These are phyloP conservation scores for Cryptococcus amylolentus DNA, from an alignment of 1,284 basidiomycete genomes.

Conservation along the genomic window DNA sequence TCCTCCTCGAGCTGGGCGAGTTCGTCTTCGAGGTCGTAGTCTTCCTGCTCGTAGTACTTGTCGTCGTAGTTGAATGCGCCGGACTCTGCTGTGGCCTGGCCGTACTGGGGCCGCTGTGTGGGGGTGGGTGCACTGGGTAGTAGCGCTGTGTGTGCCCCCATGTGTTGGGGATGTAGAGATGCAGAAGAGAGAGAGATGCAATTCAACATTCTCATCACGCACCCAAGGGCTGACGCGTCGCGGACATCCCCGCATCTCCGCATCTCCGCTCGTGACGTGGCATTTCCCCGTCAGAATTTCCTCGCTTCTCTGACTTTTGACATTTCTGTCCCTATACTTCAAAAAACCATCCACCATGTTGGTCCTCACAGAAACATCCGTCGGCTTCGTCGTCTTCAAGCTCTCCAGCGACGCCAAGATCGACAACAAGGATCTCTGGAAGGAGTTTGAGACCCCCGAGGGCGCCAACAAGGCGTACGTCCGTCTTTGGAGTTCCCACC, in stretches of 20 bases:
- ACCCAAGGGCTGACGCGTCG: too few species aligned
- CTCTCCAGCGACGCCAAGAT: constrained; percentile 86
- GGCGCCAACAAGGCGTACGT: constrained; percentile 85
- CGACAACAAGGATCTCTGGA: constrained; percentile 77
- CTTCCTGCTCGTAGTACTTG: constrained; percentile 11
- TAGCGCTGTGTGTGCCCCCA: too few species aligned
- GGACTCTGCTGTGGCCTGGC: constrained; percentile 7
- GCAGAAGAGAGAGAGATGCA: too few species aligned
- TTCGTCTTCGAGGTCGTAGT: not conserved
- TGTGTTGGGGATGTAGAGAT: too few species aligned
- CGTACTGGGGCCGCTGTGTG: constrained; percentile 6
- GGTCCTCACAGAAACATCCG: constrained; percentile 52
- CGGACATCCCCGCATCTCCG: too few species aligned
- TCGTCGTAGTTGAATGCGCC: constrained; percentile 23
- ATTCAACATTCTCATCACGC: too few species aligned
- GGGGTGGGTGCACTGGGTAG: not conserved
- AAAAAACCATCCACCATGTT: constrained; percentile 41
- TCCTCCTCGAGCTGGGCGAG: not conserved
- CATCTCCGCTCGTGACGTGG: too few species aligned
- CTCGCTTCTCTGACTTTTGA: not conserved
- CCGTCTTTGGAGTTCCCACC: not conserved
- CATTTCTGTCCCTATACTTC: not conserved
- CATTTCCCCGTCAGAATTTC: not conserved
- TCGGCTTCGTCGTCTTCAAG: constrained; percentile 94
- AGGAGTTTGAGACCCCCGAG: constrained; percentile 89